Evolutionary conservation across 495 filamentous ascomycete species (phyloP).

Genomic region (Barbatosphaeria neglecta): DNA sequence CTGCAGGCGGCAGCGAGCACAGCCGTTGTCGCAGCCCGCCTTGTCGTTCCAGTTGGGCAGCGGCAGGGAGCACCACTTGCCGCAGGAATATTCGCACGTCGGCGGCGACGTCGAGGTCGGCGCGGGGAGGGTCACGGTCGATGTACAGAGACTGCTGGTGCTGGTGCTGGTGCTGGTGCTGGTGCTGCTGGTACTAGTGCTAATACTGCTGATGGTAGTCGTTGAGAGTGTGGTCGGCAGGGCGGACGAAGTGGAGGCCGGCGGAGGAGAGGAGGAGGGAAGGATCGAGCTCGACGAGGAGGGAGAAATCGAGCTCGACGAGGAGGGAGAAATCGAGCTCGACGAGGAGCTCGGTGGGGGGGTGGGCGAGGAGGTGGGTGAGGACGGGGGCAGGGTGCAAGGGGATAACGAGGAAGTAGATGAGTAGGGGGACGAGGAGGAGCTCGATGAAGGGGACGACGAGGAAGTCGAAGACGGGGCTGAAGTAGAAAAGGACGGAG

Average conservation of each 20-base stretch:
- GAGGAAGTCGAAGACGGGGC: no score
- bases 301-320: neutral
- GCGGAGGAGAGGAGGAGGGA: constrained; percentile 10
- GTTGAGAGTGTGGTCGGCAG: constrained; percentile 7
- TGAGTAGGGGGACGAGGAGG: no score
- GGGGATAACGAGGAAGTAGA: no score
- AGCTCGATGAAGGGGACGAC: no score
- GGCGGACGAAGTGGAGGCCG: constrained; percentile 13
- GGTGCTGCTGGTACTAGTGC: constrained; percentile 8
- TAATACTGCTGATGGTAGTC: constrained; percentile 8
- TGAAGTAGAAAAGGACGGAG: no score
- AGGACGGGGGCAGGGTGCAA: no score
- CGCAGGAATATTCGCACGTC: constrained; percentile 38
- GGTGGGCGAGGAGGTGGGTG: neutral
- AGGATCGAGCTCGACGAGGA: constrained; percentile 5
- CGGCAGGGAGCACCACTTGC: constrained; percentile 38
- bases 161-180: constrained; percentile 11
- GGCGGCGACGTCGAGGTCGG: constrained; percentile 27
- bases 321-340: neutral
- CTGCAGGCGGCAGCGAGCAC: constrained; percentile 28
- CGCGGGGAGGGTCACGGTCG: constrained; percentile 24
- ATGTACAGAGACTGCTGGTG: constrained; percentile 25
- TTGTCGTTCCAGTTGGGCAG: constrained; percentile 31
- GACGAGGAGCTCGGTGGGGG: neutral
- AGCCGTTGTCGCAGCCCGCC: constrained; percentile 20